These are phyloP conservation scores for Calcarisporium arbuscula DNA, from an alignment of 2,329 filamentous ascomycete genomes.

Conservation along the genomic window DNA sequence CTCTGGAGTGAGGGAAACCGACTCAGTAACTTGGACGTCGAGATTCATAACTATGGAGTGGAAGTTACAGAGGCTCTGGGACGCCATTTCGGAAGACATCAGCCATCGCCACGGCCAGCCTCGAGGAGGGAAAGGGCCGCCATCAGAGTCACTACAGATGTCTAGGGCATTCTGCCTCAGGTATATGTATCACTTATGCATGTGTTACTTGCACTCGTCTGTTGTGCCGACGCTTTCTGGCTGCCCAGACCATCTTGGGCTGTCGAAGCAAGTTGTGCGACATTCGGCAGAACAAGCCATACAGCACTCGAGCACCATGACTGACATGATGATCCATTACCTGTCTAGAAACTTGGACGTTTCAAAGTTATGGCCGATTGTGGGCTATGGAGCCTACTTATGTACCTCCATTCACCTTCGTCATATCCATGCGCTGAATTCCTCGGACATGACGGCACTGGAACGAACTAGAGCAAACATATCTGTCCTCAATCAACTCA, in stretches of 20 bases:
- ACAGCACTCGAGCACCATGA: not conserved
- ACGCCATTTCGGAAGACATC: not conserved
- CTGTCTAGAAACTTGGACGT: not conserved
- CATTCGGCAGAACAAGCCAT: not conserved
- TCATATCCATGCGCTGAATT: no score
- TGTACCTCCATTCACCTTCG: not conserved
- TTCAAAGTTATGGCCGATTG: slow-evolving; percentile 1
- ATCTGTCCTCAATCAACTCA: no score
- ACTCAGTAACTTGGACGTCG: not conserved
- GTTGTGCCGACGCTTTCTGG: not conserved
- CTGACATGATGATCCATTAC: not conserved
- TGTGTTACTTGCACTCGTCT: not conserved
- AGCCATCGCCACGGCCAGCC: not conserved
- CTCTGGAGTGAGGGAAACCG: not conserved
- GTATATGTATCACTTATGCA: not conserved
- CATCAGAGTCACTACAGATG: not conserved
- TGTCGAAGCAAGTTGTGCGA: slow-evolving; percentile 1
- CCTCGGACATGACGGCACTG: no score
- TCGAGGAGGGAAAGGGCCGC: no score
- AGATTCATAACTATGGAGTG: not conserved
- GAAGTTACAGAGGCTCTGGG: not conserved
- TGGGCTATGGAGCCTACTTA: not conserved
- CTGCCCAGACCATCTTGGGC: not conserved
- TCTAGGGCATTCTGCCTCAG: not conserved
- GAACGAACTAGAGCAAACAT: no score